These are phyloP conservation scores for Salvia rosmarinus DNA, from an alignment of 257 asterid genomes.

Conservation along the genomic window DNA sequence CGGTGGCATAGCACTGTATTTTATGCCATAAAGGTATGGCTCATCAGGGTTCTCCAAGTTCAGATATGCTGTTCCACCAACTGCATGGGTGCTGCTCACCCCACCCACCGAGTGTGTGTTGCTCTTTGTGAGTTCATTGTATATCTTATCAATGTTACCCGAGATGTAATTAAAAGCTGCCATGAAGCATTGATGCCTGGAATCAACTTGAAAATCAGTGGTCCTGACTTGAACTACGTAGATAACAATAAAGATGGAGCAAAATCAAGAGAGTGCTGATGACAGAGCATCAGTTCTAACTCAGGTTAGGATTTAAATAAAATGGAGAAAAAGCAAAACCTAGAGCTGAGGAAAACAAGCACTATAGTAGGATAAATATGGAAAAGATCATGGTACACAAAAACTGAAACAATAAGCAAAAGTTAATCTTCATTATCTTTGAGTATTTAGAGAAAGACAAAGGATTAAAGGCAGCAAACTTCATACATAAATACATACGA, in stretches of 20 bases:
- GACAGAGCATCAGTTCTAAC: conserved; percentile 19
- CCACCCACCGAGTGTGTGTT: conserved; percentile 60
- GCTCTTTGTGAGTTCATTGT: conserved; percentile 92
- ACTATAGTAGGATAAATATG: not conserved
- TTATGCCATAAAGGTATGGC: conserved; percentile 90
- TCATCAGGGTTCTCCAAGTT: conserved; percentile 93
- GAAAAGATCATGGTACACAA: not conserved
- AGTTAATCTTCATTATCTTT: not conserved
- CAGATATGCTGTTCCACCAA: conserved; percentile 94
- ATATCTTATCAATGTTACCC: conserved; percentile 80
- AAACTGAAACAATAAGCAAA: conserved; percentile 12
- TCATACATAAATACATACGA: not conserved
- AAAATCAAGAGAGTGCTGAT: conserved; percentile 1
- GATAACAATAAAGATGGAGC: conserved; percentile 11
- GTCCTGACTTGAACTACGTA: conserved; percentile 8
- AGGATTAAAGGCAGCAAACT: conserved; percentile 12
- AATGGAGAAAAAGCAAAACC: not conserved
- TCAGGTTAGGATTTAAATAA: conserved; percentile 10
- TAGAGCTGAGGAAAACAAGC: not conserved
- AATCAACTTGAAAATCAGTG: conserved; percentile 39
- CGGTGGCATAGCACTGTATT: conserved; percentile 98
- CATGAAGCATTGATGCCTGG: conserved; percentile 83
- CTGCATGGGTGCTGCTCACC: conserved; percentile 75
- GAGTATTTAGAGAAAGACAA: conserved; percentile 1
- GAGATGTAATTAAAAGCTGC: conserved; percentile 88